Evolutionary conservation across 495 filamentous ascomycete genomes (phyloP).

Genomic region (Cryomyces antarcticus): DNA sequence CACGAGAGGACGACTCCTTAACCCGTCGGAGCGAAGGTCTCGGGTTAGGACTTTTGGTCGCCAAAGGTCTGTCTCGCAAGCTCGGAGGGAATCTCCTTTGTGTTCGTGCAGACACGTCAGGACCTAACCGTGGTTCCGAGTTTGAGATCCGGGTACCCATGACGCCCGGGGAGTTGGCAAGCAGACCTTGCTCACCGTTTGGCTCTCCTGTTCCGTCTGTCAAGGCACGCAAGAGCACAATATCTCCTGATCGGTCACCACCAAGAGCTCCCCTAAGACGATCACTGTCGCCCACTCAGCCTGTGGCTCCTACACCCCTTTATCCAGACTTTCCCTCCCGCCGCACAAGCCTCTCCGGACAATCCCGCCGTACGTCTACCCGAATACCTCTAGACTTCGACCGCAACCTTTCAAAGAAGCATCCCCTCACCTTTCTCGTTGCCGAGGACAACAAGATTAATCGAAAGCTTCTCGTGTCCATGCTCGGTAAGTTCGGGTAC

Average conservation of each 20-base stretch:
- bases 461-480: constrained; percentile 48
- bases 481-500: constrained; percentile 54
- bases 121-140: constrained; percentile 46
- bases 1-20: constrained; percentile 50
- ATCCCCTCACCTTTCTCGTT: constrained; percentile 50
- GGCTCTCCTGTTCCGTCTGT: constrained; percentile 13
- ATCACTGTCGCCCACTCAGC: not conserved
- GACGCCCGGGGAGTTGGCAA: constrained; percentile 23
- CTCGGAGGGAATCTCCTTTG: constrained; percentile 57
- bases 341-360: not conserved
- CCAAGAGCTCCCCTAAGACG: not conserved
- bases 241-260: not conserved
- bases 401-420: constrained; percentile 30
- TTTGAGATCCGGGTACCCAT: constrained; percentile 55
- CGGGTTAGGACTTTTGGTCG: constrained; percentile 55
- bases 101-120: constrained; percentile 45
- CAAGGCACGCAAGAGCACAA: too few relatives aligned
- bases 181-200: constrained; percentile 15
- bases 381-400: constrained; percentile 15
- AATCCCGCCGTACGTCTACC: constrained; percentile 2
- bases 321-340: not conserved
- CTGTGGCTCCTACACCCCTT: not conserved
- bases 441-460: constrained; percentile 71
- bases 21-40: constrained; percentile 54
- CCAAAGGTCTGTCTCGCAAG: constrained; percentile 54